Evolutionary conservation across 306 rosid genomes (phyloP), one percentile per base, ranked within the genome.

Genomic region (Betula pendula): DNA sequence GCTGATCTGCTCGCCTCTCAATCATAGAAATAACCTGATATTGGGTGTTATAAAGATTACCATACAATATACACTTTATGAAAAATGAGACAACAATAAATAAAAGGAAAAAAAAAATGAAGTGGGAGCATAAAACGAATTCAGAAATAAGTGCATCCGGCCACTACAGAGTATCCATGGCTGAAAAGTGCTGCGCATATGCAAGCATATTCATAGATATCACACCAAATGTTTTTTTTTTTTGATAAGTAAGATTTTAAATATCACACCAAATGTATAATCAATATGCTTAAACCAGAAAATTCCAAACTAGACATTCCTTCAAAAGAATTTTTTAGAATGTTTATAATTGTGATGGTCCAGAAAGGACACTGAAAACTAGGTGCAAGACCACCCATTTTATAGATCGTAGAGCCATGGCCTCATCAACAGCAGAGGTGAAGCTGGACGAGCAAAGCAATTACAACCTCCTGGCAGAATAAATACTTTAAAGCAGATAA

Each of bases 1-100:
- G 97, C 71, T 95, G 90, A 50, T 89, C 94, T 70, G 97, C 97
- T 47, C 97, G 89, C 74, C 73, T 91, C 84, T 92, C 99, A 20
- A 95, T 92, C 13, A 89, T 81, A 7, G 91, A 89, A 62, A 95
- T 68, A 31, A 95, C 99, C 97, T 95, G 87, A 82, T 83, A 87
- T 73, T 25, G 42, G 74, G 48, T 33, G 56, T 68, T 48, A 69
- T 12, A 55, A 66, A 47, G 60, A 82, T 55, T 43, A 43, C 25
- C 43, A 56, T 45, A 79, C 62, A 56, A 60, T 14, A 65, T 19
- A 20, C 63, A 62, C 55, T 49, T 53, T 55, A 2, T 22, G 43
- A 56, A 60, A 73, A 58, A 29, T 7, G 77, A 5, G 66, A 43
- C 60, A 66, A 73, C 24, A 78, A 71, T 22, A 71, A 11, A 66